Conservation (phyloP, 2,329 filamentous ascomycete species). For the Tolypocladium tundrense region DNA sequence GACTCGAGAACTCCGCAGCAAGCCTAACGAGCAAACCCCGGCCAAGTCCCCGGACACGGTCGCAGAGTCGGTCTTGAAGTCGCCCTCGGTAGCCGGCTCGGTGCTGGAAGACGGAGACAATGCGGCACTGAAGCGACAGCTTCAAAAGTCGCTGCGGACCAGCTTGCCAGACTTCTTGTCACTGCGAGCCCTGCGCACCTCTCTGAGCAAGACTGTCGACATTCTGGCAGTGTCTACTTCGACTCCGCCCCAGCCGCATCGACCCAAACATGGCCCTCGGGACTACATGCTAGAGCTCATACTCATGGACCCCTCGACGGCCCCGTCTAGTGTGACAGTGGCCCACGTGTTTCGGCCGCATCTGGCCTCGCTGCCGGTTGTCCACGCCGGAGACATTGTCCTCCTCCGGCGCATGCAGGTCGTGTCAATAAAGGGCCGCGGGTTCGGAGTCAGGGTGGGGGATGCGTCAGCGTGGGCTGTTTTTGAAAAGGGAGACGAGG, state of each 20-base stretch:
- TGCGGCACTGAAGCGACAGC: constrained; percentile 31
- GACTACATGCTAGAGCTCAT: constrained; percentile 51
- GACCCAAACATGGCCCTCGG: constrained; percentile 46
- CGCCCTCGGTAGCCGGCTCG: constrained; percentile 17
- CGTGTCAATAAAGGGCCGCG: constrained; percentile 40
- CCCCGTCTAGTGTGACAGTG: constrained; percentile 38
- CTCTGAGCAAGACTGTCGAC: constrained; percentile 39
- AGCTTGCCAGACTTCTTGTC: constrained; percentile 41
- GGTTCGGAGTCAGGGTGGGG: constrained; percentile 44
- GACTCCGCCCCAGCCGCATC: constrained; percentile 37
- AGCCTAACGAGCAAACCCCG: constrained; percentile 9
- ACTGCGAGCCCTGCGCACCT: constrained; percentile 40
- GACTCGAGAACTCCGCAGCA: constrained; percentile 13
- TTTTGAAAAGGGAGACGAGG: constrained; percentile 35
- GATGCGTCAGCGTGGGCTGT: constrained; percentile 52
- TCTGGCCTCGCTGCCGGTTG: constrained; percentile 42
- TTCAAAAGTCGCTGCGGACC: constrained; percentile 35
- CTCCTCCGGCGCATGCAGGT: constrained; percentile 48
- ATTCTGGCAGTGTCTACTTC: constrained; percentile 44
- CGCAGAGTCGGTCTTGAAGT: constrained; percentile 9
- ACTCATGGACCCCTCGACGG: constrained; percentile 44
- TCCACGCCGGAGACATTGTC: constrained; percentile 46
- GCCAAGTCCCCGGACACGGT: constrained; percentile 11
- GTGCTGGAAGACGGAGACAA: constrained; percentile 15
- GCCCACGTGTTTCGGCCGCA: constrained; percentile 51